Evolutionary conservation across 163 green algal genomes (phyloP).

Genomic region (Scenedesmus sp.): DNA sequence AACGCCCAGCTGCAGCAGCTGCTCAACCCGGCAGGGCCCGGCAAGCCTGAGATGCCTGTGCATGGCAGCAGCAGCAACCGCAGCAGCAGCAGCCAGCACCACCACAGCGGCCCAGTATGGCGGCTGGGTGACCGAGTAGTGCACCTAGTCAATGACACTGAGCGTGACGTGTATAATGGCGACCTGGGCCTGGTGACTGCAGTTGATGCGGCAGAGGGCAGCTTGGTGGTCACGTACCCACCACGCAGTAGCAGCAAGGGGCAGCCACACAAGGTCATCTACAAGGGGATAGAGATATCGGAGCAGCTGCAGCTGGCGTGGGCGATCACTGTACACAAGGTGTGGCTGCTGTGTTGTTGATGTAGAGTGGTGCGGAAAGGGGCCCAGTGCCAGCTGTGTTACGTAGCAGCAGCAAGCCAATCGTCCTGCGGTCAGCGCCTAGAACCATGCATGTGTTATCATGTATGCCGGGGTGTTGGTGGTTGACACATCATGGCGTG

Average conservation of each 20-base stretch:
- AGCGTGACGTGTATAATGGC: constrained; percentile 91
- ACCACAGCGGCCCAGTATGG: constrained; percentile 21
- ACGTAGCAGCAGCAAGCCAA: too few species aligned
- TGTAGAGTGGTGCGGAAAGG: not conserved
- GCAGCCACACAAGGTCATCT: constrained; percentile 26
- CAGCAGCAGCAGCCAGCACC: not conserved
- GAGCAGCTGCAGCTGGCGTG: constrained; percentile 79
- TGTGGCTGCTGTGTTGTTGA: not conserved
- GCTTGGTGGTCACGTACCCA: constrained; percentile 36
- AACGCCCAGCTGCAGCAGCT: constrained; percentile 77
- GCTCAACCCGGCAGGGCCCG: constrained; percentile 66
- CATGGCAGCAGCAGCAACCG: constrained; percentile 41
- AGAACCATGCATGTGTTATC: too few species aligned
- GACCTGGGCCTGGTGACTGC: constrained; percentile 79
- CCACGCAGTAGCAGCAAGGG: not conserved
- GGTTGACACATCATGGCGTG: too few species aligned
- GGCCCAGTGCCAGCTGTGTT: too few species aligned
- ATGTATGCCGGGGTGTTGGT: too few species aligned
- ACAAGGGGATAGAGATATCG: constrained; percentile 54
- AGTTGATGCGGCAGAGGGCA: constrained; percentile 13
- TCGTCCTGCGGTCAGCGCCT: too few species aligned
- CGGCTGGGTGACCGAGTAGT: constrained; percentile 80
- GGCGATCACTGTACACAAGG: constrained; percentile 91
- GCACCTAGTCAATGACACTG: constrained; percentile 86
- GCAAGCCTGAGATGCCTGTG: constrained; percentile 18